Base-by-base conservation (phyloP, 768 basidiomycete genomes). In the Trametes cubensis region DNA sequence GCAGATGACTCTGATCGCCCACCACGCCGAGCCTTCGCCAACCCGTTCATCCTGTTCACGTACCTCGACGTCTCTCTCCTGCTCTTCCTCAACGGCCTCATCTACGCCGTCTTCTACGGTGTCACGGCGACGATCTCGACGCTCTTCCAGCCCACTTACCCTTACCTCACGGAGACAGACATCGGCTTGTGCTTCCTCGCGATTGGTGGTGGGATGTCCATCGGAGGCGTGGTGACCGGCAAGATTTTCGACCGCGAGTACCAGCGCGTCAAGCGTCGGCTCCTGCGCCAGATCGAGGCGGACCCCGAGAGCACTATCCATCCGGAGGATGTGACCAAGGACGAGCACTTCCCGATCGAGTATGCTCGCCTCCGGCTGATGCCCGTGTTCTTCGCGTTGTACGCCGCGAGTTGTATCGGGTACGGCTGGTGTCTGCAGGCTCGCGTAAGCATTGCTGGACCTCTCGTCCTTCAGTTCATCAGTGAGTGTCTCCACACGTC, bases 181-280 rank as follows among this genome's bases (percentile, higher is more conserved):
- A 80, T 90, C 38, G 93, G 93, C 2, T 73, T 95, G 6, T 93
- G 89, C 72, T 95, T 87, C 76, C 75, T 94, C 56, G 83, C 86
- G 1, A 81, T 88, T 53, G 94, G 92, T 1, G 81, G 84, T 17
- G 94, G 93, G 0, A 86, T 86, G 75, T 72, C 84, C 13, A 51
- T 87, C 17, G 87, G 91, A 14, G 81, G 84, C n/a, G 70, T 78
- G 20, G 25, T 79, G 1, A 84, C 79, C 21, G 92, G 93, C 3
- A 82, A 77, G 57, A 67, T 90, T 11, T 71, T 93, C 11, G 89
- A 95, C 66, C 75, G 76, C 65, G 85, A 92, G 63, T 95, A 87
- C 71, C 80, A 67, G 65, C 73, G 69, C 65, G 75, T 76, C 50
- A 79, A 72, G 55, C 61, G 65, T 45, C 64, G 69, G 30, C 57